Evolutionary conservation across 2,329 filamentous ascomycete species (phyloP).

Genomic region (Albophoma yamanashiensis): DNA sequence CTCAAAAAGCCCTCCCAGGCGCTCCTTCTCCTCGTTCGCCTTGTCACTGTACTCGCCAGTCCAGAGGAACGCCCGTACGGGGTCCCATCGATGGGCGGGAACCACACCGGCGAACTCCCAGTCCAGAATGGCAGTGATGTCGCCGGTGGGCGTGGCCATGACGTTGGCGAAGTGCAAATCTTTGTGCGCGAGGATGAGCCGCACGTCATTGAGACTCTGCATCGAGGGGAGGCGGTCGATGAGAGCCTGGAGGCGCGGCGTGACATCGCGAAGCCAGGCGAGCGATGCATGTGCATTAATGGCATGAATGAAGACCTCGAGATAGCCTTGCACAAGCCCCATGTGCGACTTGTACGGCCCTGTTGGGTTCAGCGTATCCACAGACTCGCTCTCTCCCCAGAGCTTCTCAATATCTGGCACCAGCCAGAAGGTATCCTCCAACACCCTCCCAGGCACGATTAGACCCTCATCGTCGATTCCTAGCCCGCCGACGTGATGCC

Average conservation of each 20-base stretch:
- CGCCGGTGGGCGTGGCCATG: constrained; percentile 15
- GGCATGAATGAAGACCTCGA: constrained; percentile 15
- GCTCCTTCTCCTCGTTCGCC: constrained; percentile 11
- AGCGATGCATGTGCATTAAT: constrained; percentile 16
- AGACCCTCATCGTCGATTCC: constrained; percentile 4
- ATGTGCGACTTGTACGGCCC: constrained; percentile 17
- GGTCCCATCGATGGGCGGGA: constrained; percentile 22
- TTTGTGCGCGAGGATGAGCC: constrained; percentile 20
- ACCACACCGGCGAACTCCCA: constrained; percentile 28
- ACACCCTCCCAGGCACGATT: constrained; percentile 11
- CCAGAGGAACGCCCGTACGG: constrained; percentile 23
- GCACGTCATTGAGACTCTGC: not conserved
- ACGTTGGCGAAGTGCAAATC: constrained; percentile 27
- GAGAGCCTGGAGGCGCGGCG: constrained; percentile 18
- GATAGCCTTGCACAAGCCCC: constrained; percentile 11
- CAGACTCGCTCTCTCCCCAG: constrained; percentile 13
- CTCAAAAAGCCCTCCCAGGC: constrained; percentile 14
- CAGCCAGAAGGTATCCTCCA: constrained; percentile 27
- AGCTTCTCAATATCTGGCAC: constrained; percentile 15
- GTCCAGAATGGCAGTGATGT: constrained; percentile 21
- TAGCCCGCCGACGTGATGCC: constrained; percentile 16
- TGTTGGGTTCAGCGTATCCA: constrained; percentile 14
- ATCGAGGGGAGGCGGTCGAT: constrained; percentile 6
- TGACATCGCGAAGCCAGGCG: constrained; percentile 12
- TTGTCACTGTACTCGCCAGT: constrained; percentile 12